These are phyloP conservation scores for Aspergillus persii DNA, from an alignment of 2,329 filamentous ascomycete species.

Conservation along the genomic window DNA sequence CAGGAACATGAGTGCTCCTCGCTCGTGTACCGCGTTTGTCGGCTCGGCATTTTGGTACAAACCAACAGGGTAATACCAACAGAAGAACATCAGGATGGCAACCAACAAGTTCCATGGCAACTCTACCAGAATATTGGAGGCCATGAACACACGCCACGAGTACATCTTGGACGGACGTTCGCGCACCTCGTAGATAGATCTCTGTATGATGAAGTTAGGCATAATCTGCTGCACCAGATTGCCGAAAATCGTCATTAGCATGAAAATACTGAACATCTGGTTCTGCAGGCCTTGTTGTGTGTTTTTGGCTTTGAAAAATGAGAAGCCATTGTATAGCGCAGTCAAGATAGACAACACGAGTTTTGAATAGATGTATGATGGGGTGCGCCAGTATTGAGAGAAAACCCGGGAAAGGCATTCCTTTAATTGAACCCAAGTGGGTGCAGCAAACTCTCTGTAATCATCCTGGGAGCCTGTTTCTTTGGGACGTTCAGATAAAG, in stretches of 20 bases:
- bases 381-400: constrained; percentile 17
- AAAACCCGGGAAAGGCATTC: constrained; percentile 18
- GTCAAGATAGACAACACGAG: constrained; percentile 58
- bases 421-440: background rate
- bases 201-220: constrained; percentile 79
- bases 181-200: constrained; percentile 76
- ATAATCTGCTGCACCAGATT: constrained; percentile 55
- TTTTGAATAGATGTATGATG: constrained; percentile 67
- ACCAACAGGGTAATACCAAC: background rate
- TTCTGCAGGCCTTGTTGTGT: constrained; percentile 76
- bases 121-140: constrained; percentile 80
- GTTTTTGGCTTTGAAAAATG: constrained; percentile 69
- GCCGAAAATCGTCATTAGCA: constrained; percentile 24
- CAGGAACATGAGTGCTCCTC: background rate
- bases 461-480: background rate
- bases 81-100: background rate
- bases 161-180: constrained; percentile 81
- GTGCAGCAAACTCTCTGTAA: background rate
- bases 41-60: background rate
- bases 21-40: background rate
- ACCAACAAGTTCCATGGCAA: constrained; percentile 58
- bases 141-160: constrained; percentile 79
- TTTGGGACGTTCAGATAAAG: background rate
- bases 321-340: constrained; percentile 75
- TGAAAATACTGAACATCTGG: constrained; percentile 61